Conservation (phyloP, 148 eudicot genomes). For the Spergularia bocconei region DNA sequence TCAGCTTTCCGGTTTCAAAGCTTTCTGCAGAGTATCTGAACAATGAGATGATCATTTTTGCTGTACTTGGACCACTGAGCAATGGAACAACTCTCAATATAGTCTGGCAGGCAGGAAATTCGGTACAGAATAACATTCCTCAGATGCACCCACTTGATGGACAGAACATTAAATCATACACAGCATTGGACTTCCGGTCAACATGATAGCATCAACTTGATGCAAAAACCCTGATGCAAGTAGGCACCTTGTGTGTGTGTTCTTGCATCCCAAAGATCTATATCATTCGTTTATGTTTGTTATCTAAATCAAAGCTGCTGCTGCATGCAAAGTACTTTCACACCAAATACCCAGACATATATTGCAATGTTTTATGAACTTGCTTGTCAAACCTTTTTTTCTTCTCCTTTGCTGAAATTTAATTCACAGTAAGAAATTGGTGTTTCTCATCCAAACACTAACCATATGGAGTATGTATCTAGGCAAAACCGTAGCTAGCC, state of each 20-base stretch:
- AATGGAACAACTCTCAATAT: constrained; percentile 36
- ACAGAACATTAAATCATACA: constrained; percentile 34
- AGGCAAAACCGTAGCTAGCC: no score
- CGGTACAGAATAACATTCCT: constrained; percentile 39
- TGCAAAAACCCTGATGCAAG: background rate
- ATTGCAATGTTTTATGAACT: no score
- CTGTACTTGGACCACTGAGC: constrained; percentile 39
- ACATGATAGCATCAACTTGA: background rate
- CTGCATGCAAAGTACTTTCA: no score
- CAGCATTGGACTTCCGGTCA: constrained; percentile 40
- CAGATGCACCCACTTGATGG: constrained; percentile 36
- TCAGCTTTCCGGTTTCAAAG: constrained; percentile 46
- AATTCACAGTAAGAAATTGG: no score
- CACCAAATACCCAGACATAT: no score
- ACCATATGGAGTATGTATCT: no score
- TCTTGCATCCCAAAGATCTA: background rate
- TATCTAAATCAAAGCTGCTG: background rate
- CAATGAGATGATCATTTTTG: constrained; percentile 53
- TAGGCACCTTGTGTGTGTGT: background rate
- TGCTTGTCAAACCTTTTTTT: no score
- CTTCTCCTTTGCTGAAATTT: no score
- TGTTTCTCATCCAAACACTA: no score
- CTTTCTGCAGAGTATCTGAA: constrained; percentile 42
- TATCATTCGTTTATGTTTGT: background rate
- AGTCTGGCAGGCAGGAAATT: constrained; percentile 54